Evolutionary conservation across 2,329 filamentous ascomycete genomes (phyloP).

Genomic region (Beauveria sp.): DNA sequence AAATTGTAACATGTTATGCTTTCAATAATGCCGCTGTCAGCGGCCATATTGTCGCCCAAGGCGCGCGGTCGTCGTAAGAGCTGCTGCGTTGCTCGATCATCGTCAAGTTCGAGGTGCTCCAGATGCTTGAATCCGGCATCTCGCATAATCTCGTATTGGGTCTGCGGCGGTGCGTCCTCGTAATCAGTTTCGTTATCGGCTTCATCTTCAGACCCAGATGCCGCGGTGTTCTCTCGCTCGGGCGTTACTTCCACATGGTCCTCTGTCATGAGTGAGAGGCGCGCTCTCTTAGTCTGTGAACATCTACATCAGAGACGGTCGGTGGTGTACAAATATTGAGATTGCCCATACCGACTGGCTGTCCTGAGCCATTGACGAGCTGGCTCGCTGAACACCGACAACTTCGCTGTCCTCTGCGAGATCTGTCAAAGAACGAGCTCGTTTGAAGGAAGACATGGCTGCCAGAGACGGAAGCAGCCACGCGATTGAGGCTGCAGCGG

Average conservation of each 20-base stretch:
- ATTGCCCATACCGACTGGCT: not conserved
- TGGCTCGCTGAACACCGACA: not conserved
- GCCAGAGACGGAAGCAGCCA: not conserved
- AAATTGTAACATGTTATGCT: conserved; percentile 85
- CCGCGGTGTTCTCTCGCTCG: conserved; percentile 18
- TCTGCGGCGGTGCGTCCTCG: conserved; percentile 35
- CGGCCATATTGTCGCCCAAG: conserved; percentile 61
- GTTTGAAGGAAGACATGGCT: conserved; percentile 1
- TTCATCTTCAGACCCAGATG: conserved; percentile 18
- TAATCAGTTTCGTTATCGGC: conserved; percentile 25
- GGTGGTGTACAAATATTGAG: not conserved
- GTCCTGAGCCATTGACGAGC: conserved; percentile 2
- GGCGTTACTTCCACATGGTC: conserved; percentile 14
- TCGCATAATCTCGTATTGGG: conserved; percentile 55
- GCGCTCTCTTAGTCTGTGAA: conserved; percentile 5
- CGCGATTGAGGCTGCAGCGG: not conserved
- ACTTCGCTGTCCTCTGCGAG: not conserved
- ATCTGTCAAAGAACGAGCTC: not conserved
- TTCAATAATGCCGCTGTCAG: conserved; percentile 81
- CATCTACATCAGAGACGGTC: not conserved
- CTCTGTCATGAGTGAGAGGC: conserved; percentile 14
- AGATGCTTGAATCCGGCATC: conserved; percentile 54
- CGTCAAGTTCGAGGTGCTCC: conserved; percentile 48
- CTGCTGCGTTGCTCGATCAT: conserved; percentile 57
- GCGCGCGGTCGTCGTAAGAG: conserved; percentile 42